Percentiles rank a stretch among this genome's conserved stretches.
These are phyloP conservation scores for Talaromyces sp. DNA, from an alignment of 2,329 filamentous ascomycete species.

Conservation along the genomic window DNA sequence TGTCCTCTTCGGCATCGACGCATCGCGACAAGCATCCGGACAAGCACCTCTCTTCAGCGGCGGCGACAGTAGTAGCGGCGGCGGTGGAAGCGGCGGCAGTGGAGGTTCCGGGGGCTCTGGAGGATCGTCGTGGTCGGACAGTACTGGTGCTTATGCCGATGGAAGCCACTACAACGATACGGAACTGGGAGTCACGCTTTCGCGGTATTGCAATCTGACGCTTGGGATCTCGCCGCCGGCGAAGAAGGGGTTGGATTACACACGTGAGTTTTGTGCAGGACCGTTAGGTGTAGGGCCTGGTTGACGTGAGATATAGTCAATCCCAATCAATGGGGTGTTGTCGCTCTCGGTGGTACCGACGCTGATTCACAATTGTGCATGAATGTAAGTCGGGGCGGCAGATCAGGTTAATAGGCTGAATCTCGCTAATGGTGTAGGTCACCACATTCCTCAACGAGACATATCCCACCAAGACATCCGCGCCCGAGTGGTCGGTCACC, in stretches of 20 bases:
- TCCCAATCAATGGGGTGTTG: constrained; percentile 54
- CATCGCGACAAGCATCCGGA: constrained; percentile 42
- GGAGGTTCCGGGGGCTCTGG: neutral
- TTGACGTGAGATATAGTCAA: constrained; percentile 43
- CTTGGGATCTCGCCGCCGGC: constrained; percentile 47
- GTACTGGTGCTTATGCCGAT: constrained; percentile 9
- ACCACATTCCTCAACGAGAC: constrained; percentile 50
- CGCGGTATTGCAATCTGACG: constrained; percentile 43
- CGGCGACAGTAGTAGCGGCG: constrained; percentile 22
- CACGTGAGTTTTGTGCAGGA: constrained; percentile 38
- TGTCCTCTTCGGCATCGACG: constrained; percentile 49
- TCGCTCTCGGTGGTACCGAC: constrained; percentile 20
- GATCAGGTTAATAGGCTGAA: too few species aligned
- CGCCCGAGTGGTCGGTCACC: constrained; percentile 51
- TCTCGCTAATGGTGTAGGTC: constrained; percentile 35
- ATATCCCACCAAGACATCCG: constrained; percentile 46
- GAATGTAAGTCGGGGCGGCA: constrained; percentile 51
- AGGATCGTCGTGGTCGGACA: constrained; percentile 10
- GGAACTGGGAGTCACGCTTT: constrained; percentile 21
- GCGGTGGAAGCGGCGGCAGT: neutral
- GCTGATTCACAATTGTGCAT: constrained; percentile 48
- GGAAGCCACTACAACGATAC: constrained; percentile 33
- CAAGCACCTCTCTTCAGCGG: constrained; percentile 44
- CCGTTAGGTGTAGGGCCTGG: neutral
- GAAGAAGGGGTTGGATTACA: constrained; percentile 44